Base-by-base conservation (phyloP, 2,329 filamentous ascomycete species). In the Colletotrichum lentis region DNA sequence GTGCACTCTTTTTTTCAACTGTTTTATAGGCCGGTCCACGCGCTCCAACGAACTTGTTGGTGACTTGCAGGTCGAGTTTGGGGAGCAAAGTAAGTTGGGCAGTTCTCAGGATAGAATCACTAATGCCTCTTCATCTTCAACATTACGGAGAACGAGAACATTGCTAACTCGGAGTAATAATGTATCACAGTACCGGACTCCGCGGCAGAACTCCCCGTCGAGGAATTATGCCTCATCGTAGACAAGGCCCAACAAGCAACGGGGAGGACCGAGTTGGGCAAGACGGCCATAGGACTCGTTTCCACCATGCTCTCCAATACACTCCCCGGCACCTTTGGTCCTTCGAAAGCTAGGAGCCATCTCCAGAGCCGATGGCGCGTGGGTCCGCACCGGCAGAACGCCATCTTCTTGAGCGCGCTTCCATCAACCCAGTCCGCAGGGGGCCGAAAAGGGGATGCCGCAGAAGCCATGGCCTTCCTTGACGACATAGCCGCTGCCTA, bases 241-340 rank as follows among this genome's bases (percentile, higher is more conserved):
- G 37, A 39, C 37, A 39, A 39, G 37, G 37, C 37, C 37, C 37
- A 39, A 14, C 37, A 39, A 39, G 37, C 37, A 39, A 39, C 37
- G 37, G 37, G 37, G 37, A 39, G 37, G 14, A 39, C 37, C 14
- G 37, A 39, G 37, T 39, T 39, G 37, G 14, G 37, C 37, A 39
- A 39, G 37, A 39, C 37, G 37, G 37, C 37, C 37, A 39, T 1
- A 39, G 37, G 10, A 6, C 37, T 39, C 37, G 37, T 39, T 3
- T 39, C 96, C 60, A 90, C 94, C 73, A 85, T 98, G 78, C 95
- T 98, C 53, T 98, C 96, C 1, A 97, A 96, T 27, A 99, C 98
- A 83, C 98, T 99, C 95, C 96, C 96, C 56, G 96, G 95, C 83
- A 95, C 95, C 70, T 98, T 98, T 88, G 98, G 98, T 79, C 97